Evolutionary conservation across 2,329 filamentous ascomycete species (phyloP), one percentile per base, ranked within the genome.

Genomic region (Colletotrichum kahawae): DNA sequence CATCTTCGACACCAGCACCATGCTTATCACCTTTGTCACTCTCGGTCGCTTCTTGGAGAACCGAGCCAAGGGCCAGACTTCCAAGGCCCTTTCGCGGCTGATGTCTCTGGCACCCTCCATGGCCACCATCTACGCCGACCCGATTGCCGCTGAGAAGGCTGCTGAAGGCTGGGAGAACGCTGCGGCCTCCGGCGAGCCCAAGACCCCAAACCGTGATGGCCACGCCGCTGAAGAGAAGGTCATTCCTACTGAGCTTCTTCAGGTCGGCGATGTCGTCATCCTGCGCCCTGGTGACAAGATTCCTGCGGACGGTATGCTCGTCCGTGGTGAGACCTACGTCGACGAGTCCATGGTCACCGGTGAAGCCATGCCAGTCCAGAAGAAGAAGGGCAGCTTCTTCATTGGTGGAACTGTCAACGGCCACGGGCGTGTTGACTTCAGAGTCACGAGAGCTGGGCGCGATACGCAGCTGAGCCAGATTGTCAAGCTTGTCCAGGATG

Each of bases 291-390:
- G 97, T 69, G 97, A 98, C 86, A 98, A 98, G 87, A 95, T 99
- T 73, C 96, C 97, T 2, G 96, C 96, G 2, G 97, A 99, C 82
- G 97, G 97, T 63, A 90, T 92, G 10, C 91, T 99, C 67, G 95
- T 95, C 71, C 92, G 94, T 68, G 97, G 97, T 36, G 95, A 98
- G 84, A 98, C 95, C 43, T 98, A 97, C 80, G 92, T 98, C 27
- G 95, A 99, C 78, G 97, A 99, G 85, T 98, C 95, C 82, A 98
- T 98, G 96, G 96, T 99, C 64, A 99, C 97, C 7, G 97, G 97
- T 78, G 97, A 99, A 86, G 94, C 97, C 4, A 96, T 98, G 90
- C 96, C 97, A 0, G 95, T 98, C 43, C 92, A 95, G 80, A 99
- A 99, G 86, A 93, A 91, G 78, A 93, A 95, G 80, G 95, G 94